A percentile compares a stretch with the other conserved stretches of the same genome.
Conservation (phyloP, 169 alveolate species). For the Plasmodium chabaudi region DNA sequence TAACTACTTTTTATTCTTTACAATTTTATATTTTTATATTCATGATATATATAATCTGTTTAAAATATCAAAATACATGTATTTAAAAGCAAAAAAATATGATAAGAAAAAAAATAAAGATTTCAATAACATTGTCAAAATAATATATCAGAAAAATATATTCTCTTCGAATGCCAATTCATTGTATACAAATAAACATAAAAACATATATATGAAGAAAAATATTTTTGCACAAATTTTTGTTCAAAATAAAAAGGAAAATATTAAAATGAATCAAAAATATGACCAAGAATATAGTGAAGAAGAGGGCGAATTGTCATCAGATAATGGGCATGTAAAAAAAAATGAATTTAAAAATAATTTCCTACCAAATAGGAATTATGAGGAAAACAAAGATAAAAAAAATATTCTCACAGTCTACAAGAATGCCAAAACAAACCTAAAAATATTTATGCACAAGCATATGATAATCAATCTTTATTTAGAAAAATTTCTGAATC, state of each 20-base stretch:
- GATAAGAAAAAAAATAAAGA: conserved; percentile 50
- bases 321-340: conserved; percentile 31
- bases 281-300: conserved; percentile 35
- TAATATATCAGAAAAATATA: conserved; percentile 58
- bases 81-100: conserved; percentile 44
- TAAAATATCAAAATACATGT: conserved; percentile 33
- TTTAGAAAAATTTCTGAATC: conserved; percentile 59
- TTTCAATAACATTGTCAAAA: conserved; percentile 47
- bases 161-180: conserved; percentile 36
- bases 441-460: conserved; percentile 53
- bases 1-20: conserved; percentile 47
- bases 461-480: conserved; percentile 66
- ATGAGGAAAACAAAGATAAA: conserved; percentile 62
- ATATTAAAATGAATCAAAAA: conserved; percentile 43
- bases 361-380: conserved; percentile 46
- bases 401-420: conserved; percentile 44
- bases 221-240: conserved; percentile 70
- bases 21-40: conserved; percentile 38
- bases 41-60: conserved; percentile 44
- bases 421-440: conserved; percentile 52
- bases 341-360: conserved; percentile 22
- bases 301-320: conserved; percentile 22
- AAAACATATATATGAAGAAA: conserved; percentile 61
- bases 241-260: conserved; percentile 58
- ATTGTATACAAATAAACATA: conserved; percentile 38